Base-by-base conservation (phyloP, 2,329 filamentous ascomycete genomes). In the Penicillium sp. region DNA sequence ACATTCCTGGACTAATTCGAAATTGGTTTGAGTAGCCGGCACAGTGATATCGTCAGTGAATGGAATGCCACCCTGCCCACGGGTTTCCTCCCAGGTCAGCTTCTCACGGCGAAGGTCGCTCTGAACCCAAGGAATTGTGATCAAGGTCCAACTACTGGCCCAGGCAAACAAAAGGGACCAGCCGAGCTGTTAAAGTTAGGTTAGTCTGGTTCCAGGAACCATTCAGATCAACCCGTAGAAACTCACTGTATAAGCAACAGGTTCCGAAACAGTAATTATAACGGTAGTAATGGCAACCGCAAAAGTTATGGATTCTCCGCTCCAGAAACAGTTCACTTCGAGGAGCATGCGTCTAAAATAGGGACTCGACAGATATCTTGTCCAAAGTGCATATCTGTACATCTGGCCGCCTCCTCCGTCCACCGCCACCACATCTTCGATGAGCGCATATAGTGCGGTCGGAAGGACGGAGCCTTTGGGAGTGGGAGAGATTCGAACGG, bases 401-500 rank as follows among this genome's bases (percentile, higher is more conserved):
- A 72, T 76, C 51, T 79, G 75, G 1, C 81, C 81, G 9, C 82
- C 85, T 3, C 78, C 80, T 16, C 83, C 85, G 63, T 88, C 86
- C 36, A 88, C 85, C 4, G 83, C 84, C 13, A 86, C 79, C 21
- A 87, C 78, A 61, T 88, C 85, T 68, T 88, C 85, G 24, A 87
- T 81, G 28, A 88, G 76, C 45, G 85, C 85, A 60, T 86, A 85
- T 1, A 82, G 77, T 2, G 82, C 79, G 0, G 85, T 85, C 3
- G 81, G 77, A 52, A 86, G 81, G 5, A 68, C 72, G 15, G 76
- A 77, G 16, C 84, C 84, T 63, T 84, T 85, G 0, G 77, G 77
- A 0, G 83, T 82, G 2, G 85, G 87, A 48, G 83, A 86, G 56
- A 87, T 83, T 42, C 83, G 62, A 84, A 85, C 0, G 83, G 84